phyloP scores from a whole-genome alignment of 345 rosid genomes.

The Psidium guajava region DNA sequence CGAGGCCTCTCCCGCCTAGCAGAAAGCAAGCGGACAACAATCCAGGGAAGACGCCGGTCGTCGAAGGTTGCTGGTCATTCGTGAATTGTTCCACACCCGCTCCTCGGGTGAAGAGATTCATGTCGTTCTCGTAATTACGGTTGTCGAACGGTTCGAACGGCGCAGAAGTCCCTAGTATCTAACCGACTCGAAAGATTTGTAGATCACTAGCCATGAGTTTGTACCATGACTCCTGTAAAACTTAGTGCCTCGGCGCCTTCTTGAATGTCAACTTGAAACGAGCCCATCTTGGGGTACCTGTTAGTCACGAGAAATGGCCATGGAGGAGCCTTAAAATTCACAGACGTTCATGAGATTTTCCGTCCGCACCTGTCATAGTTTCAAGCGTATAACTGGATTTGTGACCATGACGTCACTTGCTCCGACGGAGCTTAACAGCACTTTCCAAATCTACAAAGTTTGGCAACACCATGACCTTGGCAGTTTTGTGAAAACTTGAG shows the following conservation, averaged over 20 bases:
- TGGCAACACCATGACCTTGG: neutral
- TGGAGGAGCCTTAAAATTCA: neutral
- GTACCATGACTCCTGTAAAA: neutral
- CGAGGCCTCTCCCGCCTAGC: constrained; percentile 5
- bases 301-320: neutral
- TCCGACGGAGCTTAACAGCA: neutral
- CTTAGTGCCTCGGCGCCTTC: neutral
- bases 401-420: neutral
- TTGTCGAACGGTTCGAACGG: neutral
- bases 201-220: neutral
- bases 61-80: constrained; percentile 16
- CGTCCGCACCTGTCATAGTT: neutral
- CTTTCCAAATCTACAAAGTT: neutral
- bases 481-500: neutral
- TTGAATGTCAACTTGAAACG: neutral
- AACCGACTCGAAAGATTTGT: neutral
- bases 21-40: neutral
- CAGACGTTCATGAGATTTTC: neutral
- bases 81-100: constrained; percentile 14
- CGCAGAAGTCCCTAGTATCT: neutral
- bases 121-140: constrained; percentile 3
- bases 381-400: neutral
- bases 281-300: neutral
- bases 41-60: neutral
- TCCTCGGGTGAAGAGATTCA: neutral